Evolutionary conservation across 768 basidiomycete genomes (phyloP).

Genomic region (Boletus subparvulus): DNA sequence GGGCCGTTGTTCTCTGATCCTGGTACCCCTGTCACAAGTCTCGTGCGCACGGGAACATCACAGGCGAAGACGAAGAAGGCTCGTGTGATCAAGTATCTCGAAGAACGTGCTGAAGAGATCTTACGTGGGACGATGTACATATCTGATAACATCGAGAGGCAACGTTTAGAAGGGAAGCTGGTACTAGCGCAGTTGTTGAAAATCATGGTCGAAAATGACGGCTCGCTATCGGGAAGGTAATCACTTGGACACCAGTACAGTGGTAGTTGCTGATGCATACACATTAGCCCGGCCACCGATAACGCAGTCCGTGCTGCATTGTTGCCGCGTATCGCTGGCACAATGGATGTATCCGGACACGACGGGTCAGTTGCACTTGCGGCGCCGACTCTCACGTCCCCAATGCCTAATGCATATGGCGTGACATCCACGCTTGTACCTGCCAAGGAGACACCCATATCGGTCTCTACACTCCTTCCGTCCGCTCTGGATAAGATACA

Average conservation of each 20-base stretch:
- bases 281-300: slow-evolving; percentile 61
- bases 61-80: slow-evolving; percentile 84
- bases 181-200: slow-evolving; percentile 71
- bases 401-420: slow-evolving; percentile 22
- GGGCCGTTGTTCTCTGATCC: slow-evolving; percentile 86
- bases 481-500: slow-evolving; percentile 77
- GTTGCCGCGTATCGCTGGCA: slow-evolving; percentile 51
- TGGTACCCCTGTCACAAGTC: slow-evolving; percentile 57
- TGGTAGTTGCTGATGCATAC: slow-evolving; percentile 18
- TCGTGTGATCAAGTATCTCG: slow-evolving; percentile 73
- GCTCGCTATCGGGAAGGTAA: slow-evolving; percentile 82
- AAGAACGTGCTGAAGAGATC: slow-evolving; percentile 73
- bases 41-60: slow-evolving; percentile 62
- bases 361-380: slow-evolving; percentile 17
- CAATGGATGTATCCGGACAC: slow-evolving; percentile 20
- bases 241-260: not conserved
- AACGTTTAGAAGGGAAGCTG: slow-evolving; percentile 73
- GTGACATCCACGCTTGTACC: slow-evolving; percentile 17
- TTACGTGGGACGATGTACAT: slow-evolving; percentile 75
- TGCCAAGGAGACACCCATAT: slow-evolving; percentile 51
- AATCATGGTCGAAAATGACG: slow-evolving; percentile 87
- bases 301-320: slow-evolving; percentile 71
- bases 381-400: slow-evolving; percentile 34
- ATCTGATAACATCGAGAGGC: slow-evolving; percentile 48
- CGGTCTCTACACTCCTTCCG: slow-evolving; percentile 56